phyloP scores from a whole-genome alignment of 176 grass and related monocot genomes.

The Bothriochloa decipiens region DNA sequence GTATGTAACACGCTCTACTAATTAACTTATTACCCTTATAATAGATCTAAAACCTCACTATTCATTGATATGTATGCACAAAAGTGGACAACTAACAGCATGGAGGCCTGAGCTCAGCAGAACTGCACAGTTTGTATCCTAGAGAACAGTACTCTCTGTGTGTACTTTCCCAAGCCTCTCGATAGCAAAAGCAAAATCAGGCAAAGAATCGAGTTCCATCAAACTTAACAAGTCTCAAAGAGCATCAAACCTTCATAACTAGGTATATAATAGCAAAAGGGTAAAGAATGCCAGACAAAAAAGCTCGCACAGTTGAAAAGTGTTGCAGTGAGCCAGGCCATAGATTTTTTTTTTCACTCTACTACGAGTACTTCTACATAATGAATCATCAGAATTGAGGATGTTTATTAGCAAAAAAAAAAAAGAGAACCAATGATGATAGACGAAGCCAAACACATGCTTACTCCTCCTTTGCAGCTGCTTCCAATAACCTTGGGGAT shows the following conservation, averaged over 20 bases:
- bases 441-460: neutral
- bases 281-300: neutral
- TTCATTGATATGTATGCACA: neutral
- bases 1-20: neutral
- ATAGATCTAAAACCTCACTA: neutral
- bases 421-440: neutral
- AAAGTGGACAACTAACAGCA: neutral
- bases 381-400: neutral
- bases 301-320: neutral
- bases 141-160: neutral
- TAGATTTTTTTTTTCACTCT: neutral
- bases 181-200: neutral
- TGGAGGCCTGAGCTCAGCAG: neutral
- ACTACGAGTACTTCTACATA: neutral
- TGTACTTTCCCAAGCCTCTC: neutral
- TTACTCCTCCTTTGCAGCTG: neutral
- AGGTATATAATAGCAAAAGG: neutral
- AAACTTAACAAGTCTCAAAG: neutral
- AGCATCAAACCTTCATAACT: neutral
- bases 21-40: neutral
- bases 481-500: neutral
- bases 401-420: neutral
- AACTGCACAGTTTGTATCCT: neutral
- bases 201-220: conserved; percentile 25
- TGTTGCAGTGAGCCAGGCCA: neutral